Percentiles rank a stretch among this genome's conserved stretches.
Conservation (phyloP, 352 stramenopile genomes). For the Phytophthora constricta region DNA sequence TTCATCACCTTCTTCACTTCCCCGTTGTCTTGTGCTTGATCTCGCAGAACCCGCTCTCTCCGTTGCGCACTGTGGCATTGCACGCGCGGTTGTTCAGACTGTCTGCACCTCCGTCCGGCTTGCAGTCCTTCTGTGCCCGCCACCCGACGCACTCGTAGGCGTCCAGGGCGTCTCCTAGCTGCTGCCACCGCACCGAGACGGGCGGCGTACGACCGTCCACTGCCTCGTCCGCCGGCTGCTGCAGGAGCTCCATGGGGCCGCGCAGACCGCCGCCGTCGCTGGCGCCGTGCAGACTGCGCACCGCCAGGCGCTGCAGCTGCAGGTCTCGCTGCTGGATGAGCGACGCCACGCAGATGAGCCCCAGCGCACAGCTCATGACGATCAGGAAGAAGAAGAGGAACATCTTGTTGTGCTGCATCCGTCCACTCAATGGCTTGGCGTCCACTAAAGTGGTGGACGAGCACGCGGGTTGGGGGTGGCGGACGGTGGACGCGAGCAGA, state of each 20-base stretch:
- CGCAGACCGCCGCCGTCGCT: constrained; percentile 15
- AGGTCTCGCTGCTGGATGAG: constrained; percentile 60
- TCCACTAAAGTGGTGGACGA: background rate
- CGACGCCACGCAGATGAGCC: constrained; percentile 59
- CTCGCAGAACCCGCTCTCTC: constrained; percentile 58
- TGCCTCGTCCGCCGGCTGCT: constrained; percentile 15
- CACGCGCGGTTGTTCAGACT: constrained; percentile 44
- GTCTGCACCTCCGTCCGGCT: constrained; percentile 43
- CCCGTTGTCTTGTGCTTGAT: constrained; percentile 43
- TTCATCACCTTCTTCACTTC: constrained; percentile 49
- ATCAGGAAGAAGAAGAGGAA: constrained; percentile 52
- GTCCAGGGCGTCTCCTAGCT: constrained; percentile 22
- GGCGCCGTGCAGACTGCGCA: constrained; percentile 26
- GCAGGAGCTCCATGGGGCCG: constrained; percentile 27
- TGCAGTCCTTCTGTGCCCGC: constrained; percentile 50
- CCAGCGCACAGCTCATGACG: constrained; percentile 57
- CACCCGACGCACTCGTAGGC: constrained; percentile 66
- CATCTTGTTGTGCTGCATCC: constrained; percentile 40
- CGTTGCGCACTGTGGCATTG: constrained; percentile 40
- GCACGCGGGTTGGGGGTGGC: background rate
- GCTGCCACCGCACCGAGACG: background rate
- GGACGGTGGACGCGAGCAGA: background rate
- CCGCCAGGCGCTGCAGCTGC: constrained; percentile 31
- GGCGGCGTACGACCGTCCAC: background rate
- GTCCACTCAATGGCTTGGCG: constrained; percentile 9